Percentiles rank a stretch among this genome's conserved stretches.
Evolutionary conservation across 2,329 filamentous ascomycete species (phyloP).

Genomic region (Aureobasidium sp.): DNA sequence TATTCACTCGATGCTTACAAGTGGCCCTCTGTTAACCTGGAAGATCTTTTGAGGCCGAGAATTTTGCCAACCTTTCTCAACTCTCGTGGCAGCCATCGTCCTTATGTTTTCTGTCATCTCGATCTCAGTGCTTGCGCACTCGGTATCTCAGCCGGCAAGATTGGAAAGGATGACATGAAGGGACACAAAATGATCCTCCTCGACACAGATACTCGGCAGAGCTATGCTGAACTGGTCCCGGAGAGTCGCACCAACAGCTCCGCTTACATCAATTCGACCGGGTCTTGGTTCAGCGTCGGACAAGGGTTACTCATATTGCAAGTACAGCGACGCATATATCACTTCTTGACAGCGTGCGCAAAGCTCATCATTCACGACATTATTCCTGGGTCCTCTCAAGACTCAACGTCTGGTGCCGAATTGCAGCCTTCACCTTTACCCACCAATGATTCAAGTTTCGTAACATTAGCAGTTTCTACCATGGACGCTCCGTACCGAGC

Average conservation of each 20-base stretch:
- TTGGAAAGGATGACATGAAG: slow-evolving; percentile 2
- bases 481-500: slow-evolving; percentile 48
- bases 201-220: slow-evolving; percentile 24
- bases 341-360: slow-evolving; percentile 46
- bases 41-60: slow-evolving; percentile 45
- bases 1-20: slow-evolving; percentile 32
- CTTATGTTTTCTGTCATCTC: slow-evolving; percentile 23
- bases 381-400: slow-evolving; percentile 11
- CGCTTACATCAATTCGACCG: not conserved
- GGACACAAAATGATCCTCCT: slow-evolving; percentile 23
- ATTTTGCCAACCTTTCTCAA: slow-evolving; percentile 47
- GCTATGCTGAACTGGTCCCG: slow-evolving; percentile 27
- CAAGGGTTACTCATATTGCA: slow-evolving; percentile 41
- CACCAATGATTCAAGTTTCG: not conserved
- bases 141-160: not conserved
- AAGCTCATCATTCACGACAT: slow-evolving; percentile 48
- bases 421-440: slow-evolving; percentile 2
- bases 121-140: slow-evolving; percentile 3
- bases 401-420: slow-evolving; percentile 16
- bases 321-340: slow-evolving; percentile 42
- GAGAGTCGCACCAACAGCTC: slow-evolving; percentile 23
- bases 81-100: slow-evolving; percentile 42
- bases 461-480: not conserved
- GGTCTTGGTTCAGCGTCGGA: slow-evolving; percentile 12
- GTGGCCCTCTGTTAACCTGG: slow-evolving; percentile 52